phyloP scores from a whole-genome alignment of 192 early-diverging fungal species.

The Backusella liffmaniae region DNA sequence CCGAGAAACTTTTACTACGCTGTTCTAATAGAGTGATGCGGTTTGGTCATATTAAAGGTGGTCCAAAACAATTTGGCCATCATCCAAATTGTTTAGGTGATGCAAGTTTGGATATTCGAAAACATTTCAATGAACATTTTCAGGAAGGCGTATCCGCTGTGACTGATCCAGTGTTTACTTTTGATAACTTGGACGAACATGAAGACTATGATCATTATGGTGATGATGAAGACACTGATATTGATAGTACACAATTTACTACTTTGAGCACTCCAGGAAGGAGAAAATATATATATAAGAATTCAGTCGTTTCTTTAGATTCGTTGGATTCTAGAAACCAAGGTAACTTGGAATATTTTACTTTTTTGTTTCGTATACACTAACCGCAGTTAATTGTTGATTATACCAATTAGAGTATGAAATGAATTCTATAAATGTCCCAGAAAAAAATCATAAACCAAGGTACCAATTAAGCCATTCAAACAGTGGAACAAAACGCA shows the following conservation, averaged over 20 bases:
- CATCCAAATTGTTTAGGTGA: slow-evolving; percentile 1
- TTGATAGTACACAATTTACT: background rate
- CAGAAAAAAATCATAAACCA: background rate
- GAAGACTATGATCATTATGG: background rate
- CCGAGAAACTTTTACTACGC: background rate
- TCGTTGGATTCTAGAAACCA: background rate
- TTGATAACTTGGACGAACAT: background rate
- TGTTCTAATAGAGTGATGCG: slow-evolving; percentile 4
- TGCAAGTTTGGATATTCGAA: background rate
- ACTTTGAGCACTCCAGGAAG: background rate
- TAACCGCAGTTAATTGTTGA: background rate
- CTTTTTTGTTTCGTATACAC: background rate
- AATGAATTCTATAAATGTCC: background rate
- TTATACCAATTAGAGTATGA: background rate
- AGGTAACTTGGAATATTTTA: background rate
- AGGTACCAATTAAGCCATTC: background rate
- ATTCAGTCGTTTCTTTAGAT: background rate
- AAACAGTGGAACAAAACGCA: slow-evolving; percentile 8
- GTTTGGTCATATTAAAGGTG: background rate
- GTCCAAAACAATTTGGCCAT: background rate
- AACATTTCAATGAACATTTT: background rate
- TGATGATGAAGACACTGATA: background rate
- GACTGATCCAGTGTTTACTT: background rate
- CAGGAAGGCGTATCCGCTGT: background rate
- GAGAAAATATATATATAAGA: background rate